These are phyloP conservation scores for Geosiphon pyriformis DNA, from an alignment of 192 early-diverging fungal genomes.

Conservation along the genomic window DNA sequence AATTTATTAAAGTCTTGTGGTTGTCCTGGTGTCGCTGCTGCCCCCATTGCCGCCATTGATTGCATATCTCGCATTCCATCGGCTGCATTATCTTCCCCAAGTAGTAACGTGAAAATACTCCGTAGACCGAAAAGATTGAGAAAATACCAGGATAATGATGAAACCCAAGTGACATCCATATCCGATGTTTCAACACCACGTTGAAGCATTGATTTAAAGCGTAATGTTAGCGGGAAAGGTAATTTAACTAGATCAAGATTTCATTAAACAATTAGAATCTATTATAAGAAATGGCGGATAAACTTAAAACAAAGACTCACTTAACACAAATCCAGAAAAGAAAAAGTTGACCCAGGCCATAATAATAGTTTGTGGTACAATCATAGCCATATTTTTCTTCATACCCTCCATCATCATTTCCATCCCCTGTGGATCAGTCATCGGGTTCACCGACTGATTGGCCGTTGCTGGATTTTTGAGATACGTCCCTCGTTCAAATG, in stretches of 20 bases:
- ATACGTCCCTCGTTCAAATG: constrained; percentile 78
- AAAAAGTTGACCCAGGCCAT: constrained; percentile 99
- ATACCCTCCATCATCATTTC: constrained; percentile 96
- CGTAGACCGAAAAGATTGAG: constrained; percentile 93
- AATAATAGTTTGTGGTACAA: constrained; percentile 97
- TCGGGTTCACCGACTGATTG: constrained; percentile 67
- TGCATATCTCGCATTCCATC: constrained; percentile 86
- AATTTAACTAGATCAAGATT: constrained; percentile 66
- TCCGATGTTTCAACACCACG: constrained; percentile 89
- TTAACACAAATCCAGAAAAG: constrained; percentile 95
- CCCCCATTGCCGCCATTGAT: constrained; percentile 83
- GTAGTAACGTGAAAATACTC: constrained; percentile 84
- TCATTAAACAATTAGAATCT: background rate
- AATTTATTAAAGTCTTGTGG: constrained; percentile 82
- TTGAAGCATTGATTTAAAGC: constrained; percentile 98
- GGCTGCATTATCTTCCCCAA: constrained; percentile 87
- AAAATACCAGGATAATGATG: constrained; percentile 98
- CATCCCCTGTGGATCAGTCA: constrained; percentile 90
- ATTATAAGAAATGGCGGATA: constrained; percentile 2
- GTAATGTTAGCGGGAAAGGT: constrained; percentile 91
- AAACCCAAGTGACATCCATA: constrained; percentile 98
- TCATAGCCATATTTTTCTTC: constrained; percentile 97
- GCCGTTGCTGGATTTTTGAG: constrained; percentile 75
- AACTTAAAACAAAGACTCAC: constrained; percentile 43
- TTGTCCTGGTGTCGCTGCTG: constrained; percentile 59